Conservation (phyloP, 2,329 filamentous ascomycete species). For the Teratosphaeria destructans region DNA sequence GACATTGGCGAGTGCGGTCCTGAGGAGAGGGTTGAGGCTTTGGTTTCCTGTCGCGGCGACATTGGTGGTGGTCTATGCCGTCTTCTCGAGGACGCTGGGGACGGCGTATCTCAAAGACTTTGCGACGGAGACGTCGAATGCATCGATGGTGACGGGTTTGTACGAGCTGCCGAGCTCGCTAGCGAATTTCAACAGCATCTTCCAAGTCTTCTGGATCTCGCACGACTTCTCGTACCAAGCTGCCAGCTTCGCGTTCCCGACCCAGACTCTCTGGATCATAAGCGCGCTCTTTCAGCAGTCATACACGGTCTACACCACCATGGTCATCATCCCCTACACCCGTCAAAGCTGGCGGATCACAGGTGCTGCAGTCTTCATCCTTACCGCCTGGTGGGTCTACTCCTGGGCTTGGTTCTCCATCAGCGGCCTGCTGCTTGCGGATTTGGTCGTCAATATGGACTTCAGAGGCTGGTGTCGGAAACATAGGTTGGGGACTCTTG, state of each 20-base stretch:
- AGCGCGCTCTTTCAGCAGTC: slow-evolving; percentile 34
- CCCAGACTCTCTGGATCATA: slow-evolving; percentile 35
- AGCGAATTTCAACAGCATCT: slow-evolving; percentile 38
- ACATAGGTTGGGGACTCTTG: slow-evolving; percentile 23
- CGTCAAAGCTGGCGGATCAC: slow-evolving; percentile 31
- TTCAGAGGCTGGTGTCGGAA: slow-evolving; percentile 22
- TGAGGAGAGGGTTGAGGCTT: slow-evolving; percentile 32
- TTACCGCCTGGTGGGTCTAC: slow-evolving; percentile 38
- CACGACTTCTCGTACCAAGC: slow-evolving; percentile 28
- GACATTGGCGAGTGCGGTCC: slow-evolving; percentile 28
- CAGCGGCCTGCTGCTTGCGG: slow-evolving; percentile 31
- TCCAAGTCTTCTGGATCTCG: slow-evolving; percentile 36
- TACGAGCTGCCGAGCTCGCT: slow-evolving; percentile 29
- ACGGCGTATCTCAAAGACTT: slow-evolving; percentile 27
- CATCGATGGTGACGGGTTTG: slow-evolving; percentile 18
- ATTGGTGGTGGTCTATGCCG: slow-evolving; percentile 28
- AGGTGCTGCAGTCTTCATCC: slow-evolving; percentile 30
- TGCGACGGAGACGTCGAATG: slow-evolving; percentile 25
- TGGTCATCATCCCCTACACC: slow-evolving; percentile 36
- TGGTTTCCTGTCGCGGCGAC: slow-evolving; percentile 32
- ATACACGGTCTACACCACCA: slow-evolving; percentile 38
- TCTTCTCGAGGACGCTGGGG: slow-evolving; percentile 21
- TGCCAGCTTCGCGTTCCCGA: slow-evolving; percentile 32
- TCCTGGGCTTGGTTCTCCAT: slow-evolving; percentile 39
- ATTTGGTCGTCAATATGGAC: slow-evolving; percentile 33